Base-by-base conservation (phyloP, 768 basidiomycete genomes). In the Suillus occidentalis region DNA sequence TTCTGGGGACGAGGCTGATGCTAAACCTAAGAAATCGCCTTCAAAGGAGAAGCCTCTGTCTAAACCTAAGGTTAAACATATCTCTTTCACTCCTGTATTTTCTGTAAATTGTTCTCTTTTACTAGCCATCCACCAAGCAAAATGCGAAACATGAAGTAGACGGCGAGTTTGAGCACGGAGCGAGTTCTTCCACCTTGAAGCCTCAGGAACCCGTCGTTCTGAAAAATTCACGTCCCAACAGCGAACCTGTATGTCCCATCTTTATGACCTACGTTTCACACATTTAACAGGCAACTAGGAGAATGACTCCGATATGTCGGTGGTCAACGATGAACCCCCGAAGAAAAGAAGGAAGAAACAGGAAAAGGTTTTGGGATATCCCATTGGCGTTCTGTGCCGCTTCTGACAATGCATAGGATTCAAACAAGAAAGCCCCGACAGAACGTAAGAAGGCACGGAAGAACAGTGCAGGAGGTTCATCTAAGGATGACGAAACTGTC, bases 401-500 rank as follows among this genome's bases (percentile, higher is more conserved):
- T 22, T 16, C 20, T 43, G 16, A 42, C 14, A 37, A 60, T 61
- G 14, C 34, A 69, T 65, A 69, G 74, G 70, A 68, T 53, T 53
- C 68, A 73, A 72, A 65, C 66, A 67, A 72, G 72, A 67, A 65
- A 67, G 64, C 39, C 62, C 64, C 1, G 68, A 73, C 57, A 80
- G 79, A 57, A 56, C 63, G 37, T 68, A 72, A 64, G 67, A 63
- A 53, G 72, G 74, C 68, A 72, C 72, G 70, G 76, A 74, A 61
- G 16, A 64, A 74, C 63, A 69, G 75, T 63, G 58, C 73, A 60
- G 72, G 66, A 25, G 61, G 68, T 4, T 64, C 77, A 55, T 78
- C 78, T 4, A 89, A 88, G 72, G 88, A 91, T 50, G 92, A 93
- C 67, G 89, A 88, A 71, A 86, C 82, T 1, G 86, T 94, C 66